Percentiles rank a stretch among this genome's conserved stretches.
phyloP scores from a whole-genome alignment of 805 yeast species.

The Lachancea sp. region DNA sequence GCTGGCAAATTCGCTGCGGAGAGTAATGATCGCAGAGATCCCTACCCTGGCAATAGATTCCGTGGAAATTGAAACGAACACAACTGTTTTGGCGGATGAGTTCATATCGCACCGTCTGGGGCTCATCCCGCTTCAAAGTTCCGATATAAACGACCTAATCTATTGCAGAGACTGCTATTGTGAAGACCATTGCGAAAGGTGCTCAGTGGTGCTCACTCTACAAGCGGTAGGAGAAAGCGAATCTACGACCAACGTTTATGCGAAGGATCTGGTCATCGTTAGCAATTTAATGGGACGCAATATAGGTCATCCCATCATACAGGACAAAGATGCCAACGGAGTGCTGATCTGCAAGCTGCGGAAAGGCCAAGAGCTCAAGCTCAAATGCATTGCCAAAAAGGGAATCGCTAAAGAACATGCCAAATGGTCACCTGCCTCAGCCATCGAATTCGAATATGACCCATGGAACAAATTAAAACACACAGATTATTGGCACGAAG shows the following conservation, averaged over 20 bases:
- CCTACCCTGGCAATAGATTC: slow-evolving; percentile 95
- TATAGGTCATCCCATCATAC: slow-evolving; percentile 80
- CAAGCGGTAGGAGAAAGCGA: slow-evolving; percentile 88
- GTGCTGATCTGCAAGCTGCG: slow-evolving; percentile 86
- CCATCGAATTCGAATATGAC: slow-evolving; percentile 93
- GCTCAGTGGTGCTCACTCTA: slow-evolving; percentile 81
- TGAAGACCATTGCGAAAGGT: slow-evolving; percentile 93
- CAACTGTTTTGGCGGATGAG: slow-evolving; percentile 95
- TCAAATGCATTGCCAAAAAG: slow-evolving; percentile 93
- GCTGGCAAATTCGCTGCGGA: slow-evolving; percentile 83
- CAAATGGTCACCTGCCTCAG: slow-evolving; percentile 96
- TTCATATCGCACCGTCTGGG: slow-evolving; percentile 93
- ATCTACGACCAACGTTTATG: slow-evolving; percentile 81
- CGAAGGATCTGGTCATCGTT: slow-evolving; percentile 62
- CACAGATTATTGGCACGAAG: slow-evolving; percentile 96
- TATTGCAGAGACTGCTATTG: slow-evolving; percentile 96
- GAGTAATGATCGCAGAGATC: slow-evolving; percentile 91
- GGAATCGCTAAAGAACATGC: slow-evolving; percentile 98
- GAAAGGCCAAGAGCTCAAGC: slow-evolving; percentile 82
- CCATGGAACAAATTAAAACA: slow-evolving; percentile 98
- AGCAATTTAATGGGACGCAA: slow-evolving; percentile 35
- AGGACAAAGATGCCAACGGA: slow-evolving; percentile 73
- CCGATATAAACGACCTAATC: slow-evolving; percentile 74
- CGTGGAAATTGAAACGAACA: slow-evolving; percentile 88
- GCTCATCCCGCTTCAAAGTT: slow-evolving; percentile 78